Evolutionary conservation across 805 yeast genomes (phyloP), one percentile per base, ranked within the genome.

Genomic region (Yarrowia deformans): DNA sequence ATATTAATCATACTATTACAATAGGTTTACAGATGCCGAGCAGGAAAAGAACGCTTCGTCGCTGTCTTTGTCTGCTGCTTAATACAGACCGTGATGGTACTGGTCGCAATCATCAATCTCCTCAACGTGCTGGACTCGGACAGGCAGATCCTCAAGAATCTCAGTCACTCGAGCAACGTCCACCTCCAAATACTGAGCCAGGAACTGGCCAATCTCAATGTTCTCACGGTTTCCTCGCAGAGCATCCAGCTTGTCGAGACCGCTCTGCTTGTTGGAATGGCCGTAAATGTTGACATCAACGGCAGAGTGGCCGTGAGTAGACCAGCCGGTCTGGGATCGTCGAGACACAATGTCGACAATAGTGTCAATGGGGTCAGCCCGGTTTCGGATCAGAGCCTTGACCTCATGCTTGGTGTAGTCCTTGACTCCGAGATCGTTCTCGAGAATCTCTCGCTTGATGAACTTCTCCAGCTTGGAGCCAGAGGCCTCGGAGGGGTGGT

Each of bases 281-380:
- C 90, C 97, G 77, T 93, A 93, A 61, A 94, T 90, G 75, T 94
- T 93, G 45, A 93, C 97, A 78, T 93, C 98, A 16, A 93, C 97
- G 0, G 97, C 97, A 23, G 97, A 88, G 78, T 93, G 98, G 39
- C 98, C 98, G 75, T 92, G 97, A 0, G 98, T 93, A 10, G 97
- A 84, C 97, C 97, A 93, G n/a, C 97, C 98, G 18, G 92, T 86
- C 78, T 90, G 90, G 0, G 98, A 92, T 72, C 97, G 85, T n/a
- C 79, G 75, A 0, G 97, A 90, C 12, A 92, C 84, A 84, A 93
- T 84, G 69, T 87, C 83, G 75, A 90, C 89, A 69, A 92, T 78
- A 48, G 82, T 79, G 70, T 87, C 87, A 70, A 77, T 80, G 18
- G 82, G 75, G 49, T 75, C 73, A 0, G 73, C 72, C 49, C 76